Base-by-base conservation (phyloP, 208 protist species). In the Leishmania gerbilli region DNA sequence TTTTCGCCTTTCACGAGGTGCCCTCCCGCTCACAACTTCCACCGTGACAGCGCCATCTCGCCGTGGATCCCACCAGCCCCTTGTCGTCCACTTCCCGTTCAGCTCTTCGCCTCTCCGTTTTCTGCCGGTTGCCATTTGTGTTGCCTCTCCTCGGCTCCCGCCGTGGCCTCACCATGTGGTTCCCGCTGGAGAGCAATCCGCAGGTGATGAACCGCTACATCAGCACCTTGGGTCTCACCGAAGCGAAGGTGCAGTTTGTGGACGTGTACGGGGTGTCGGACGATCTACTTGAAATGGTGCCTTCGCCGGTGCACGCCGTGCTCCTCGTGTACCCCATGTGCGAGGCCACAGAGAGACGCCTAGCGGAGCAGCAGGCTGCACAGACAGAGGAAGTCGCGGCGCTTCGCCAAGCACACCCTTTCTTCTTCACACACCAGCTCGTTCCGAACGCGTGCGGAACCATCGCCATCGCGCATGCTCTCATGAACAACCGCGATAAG, bases 391-490 rank as follows among this genome's bases (percentile, higher is more conserved):
- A 94, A 60, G 80, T 89, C n/a, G 72, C 81, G 49, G 76, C 82
- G 15, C 90, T 96, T 40, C 80, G 85, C 34, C 67, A 82, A 60
- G 82, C 74, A 15, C 81, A 95, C 60, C 65, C 83, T 1, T 83
- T 98, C 27, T 99, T 97, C 81, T 99, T 95, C 80, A 92, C 89
- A n/a, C 97, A 93, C 69, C 98, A 99, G 90, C 91, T 87, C 56
- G 87, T 99, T 69, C 80, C 65, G 56, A 99, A 99, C 85, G 96
- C 96, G 21, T 99, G 98, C 84, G 98, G 98, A 67, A 99, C 98
- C 6, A 95, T 99, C 55, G 98, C 89, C 34, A 79, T 99, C 15
- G 51, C 98, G 13, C 98, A 99, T 85, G 89, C 95, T 4, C 69
- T 99, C 15, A 74, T 94, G 45, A 99, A 99, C 85, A 99, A 98